A percentile compares a stretch with the other conserved stretches of the same genome.
These are phyloP conservation scores for Serendipita vermifera DNA, from an alignment of 768 basidiomycete genomes.

Conservation along the genomic window DNA sequence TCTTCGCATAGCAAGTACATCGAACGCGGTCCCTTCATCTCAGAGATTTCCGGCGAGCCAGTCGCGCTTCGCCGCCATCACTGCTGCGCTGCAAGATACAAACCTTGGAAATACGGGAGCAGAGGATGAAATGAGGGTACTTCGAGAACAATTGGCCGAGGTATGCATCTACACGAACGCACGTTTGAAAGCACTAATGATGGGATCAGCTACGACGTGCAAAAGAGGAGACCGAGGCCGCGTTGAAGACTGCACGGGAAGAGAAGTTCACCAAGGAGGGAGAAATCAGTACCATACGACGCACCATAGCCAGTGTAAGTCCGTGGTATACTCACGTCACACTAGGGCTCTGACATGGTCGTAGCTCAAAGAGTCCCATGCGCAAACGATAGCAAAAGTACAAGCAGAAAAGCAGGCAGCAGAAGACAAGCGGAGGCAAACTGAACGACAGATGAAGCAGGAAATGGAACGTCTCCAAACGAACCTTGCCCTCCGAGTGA, in stretches of 20 bases:
- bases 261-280: conserved; percentile 50
- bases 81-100: background rate
- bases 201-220: conserved; percentile 35
- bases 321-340: background rate
- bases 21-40: too few species aligned
- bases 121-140: background rate
- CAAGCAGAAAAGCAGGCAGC: conserved; percentile 48
- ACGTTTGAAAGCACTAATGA: background rate
- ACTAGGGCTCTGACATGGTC: conserved; percentile 18
- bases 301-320: conserved; percentile 52
- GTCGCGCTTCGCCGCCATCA: conserved; percentile 2
- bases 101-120: background rate
- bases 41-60: background rate
- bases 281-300: conserved; percentile 54
- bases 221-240: conserved; percentile 34
- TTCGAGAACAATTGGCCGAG: conserved; percentile 8
- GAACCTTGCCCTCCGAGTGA: conserved; percentile 55
- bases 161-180: background rate
- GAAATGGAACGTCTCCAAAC: conserved; percentile 61
- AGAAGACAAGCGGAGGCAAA: conserved; percentile 39
- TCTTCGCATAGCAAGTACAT: too few species aligned
- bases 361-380: conserved; percentile 43
- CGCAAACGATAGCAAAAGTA: conserved; percentile 41
- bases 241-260: conserved; percentile 36
- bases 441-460: conserved; percentile 50